phyloP scores from a whole-genome alignment of 345 rosid genomes.

The Carallia pectinifolia region DNA sequence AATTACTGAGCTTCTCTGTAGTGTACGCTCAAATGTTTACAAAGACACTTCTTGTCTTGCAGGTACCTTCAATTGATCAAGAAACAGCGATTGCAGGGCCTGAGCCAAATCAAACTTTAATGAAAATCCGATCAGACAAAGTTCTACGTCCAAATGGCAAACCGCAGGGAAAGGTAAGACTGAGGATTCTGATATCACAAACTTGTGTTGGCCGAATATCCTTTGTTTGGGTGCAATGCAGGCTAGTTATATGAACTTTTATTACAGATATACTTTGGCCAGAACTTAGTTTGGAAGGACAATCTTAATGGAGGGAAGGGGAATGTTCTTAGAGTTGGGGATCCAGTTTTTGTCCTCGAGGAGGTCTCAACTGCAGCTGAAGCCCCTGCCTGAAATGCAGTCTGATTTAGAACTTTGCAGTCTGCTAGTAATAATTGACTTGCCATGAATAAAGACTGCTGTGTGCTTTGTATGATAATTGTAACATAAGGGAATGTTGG shows the following conservation, averaged over 20 bases:
- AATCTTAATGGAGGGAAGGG: slow-evolving; percentile 28
- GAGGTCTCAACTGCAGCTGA: slow-evolving; percentile 62
- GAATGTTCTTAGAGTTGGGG: slow-evolving; percentile 58
- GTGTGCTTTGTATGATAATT: no score
- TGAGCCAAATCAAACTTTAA: slow-evolving; percentile 69
- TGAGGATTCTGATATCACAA: background rate
- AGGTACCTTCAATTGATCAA: slow-evolving; percentile 77
- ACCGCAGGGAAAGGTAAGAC: slow-evolving; percentile 66
- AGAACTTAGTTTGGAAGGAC: slow-evolving; percentile 73
- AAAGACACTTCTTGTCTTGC: slow-evolving; percentile 3
- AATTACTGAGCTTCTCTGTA: background rate
- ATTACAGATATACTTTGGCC: slow-evolving; percentile 78
- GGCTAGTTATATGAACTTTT: background rate
- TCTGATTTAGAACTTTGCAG: no score
- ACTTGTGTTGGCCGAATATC: background rate
- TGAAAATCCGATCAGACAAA: slow-evolving; percentile 56
- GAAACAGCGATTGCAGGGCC: slow-evolving; percentile 54
- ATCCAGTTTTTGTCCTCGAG: slow-evolving; percentile 53
- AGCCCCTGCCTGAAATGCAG: slow-evolving; percentile 42
- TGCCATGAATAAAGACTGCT: no score
- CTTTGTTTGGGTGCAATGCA: background rate
- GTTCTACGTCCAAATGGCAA: slow-evolving; percentile 63
- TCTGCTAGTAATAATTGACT: no score
- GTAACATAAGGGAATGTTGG: no score
- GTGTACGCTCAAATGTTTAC: background rate